Conservation (phyloP, 2,329 filamentous ascomycete species). For the Pseudogymnoascus sp. region DNA sequence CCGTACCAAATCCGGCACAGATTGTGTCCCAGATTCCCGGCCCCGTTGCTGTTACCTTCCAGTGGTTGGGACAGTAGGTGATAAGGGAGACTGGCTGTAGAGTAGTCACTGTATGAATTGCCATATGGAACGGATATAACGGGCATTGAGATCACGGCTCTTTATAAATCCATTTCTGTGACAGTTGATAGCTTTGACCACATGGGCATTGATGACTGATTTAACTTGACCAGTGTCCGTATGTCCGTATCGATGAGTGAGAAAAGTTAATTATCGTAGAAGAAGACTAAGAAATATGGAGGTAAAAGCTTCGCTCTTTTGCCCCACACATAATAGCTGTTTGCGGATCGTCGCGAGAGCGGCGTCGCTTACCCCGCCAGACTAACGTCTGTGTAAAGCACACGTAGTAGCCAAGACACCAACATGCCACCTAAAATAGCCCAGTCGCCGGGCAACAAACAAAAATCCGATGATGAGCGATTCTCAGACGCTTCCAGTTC, state of each 20-base stretch:
- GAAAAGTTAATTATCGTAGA: too few species aligned
- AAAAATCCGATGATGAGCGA: neutral
- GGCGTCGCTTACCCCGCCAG: too few species aligned
- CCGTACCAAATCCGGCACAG: constrained; percentile 13
- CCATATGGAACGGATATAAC: neutral
- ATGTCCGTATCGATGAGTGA: too few species aligned
- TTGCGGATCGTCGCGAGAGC: neutral
- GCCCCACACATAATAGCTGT: too few species aligned
- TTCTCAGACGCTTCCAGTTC: neutral
- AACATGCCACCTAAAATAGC: neutral
- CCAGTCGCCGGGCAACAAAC: neutral
- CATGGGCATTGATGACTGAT: neutral
- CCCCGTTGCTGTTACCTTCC: constrained; percentile 16
- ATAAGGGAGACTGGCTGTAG: neutral
- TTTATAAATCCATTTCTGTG: neutral
- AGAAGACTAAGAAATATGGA: too few species aligned
- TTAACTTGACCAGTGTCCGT: too few species aligned
- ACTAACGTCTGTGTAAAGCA: neutral
- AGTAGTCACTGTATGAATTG: neutral
- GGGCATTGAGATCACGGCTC: neutral
- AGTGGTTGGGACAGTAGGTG: constrained; percentile 13
- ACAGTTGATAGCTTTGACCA: neutral
- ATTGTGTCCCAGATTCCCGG: constrained; percentile 12
- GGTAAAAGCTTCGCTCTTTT: too few species aligned
- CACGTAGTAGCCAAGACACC: neutral